Percentiles rank a stretch among this genome's conserved stretches.
These are phyloP conservation scores for Phytophthora melonis DNA, from an alignment of 352 stramenopile genomes.

Conservation along the genomic window DNA sequence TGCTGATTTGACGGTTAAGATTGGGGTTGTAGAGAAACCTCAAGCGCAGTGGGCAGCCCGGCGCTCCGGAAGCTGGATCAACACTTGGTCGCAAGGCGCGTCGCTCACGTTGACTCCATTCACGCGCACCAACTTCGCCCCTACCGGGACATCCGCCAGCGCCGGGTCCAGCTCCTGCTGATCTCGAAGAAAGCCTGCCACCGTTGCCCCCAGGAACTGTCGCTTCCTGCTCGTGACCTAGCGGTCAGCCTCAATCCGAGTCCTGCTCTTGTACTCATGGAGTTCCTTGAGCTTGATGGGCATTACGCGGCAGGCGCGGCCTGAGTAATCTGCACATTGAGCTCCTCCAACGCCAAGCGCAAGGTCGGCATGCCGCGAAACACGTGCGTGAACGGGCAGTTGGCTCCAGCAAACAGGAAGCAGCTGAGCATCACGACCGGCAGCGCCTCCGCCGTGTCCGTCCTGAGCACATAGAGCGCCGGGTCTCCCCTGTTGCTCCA, in stretches of 20 bases:
- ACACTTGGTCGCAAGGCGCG: conserved; percentile 70
- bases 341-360: conserved; percentile 73
- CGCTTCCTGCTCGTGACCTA: conserved; percentile 69
- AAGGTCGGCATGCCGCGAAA: conserved; percentile 78
- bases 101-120: conserved; percentile 74
- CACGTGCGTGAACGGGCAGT: conserved; percentile 74
- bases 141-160: conserved; percentile 67
- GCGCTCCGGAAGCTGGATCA: conserved; percentile 60
- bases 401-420: conserved; percentile 80
- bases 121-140: conserved; percentile 71
- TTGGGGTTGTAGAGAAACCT: conserved; percentile 75
- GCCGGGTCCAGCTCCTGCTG: conserved; percentile 63
- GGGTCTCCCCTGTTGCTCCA: conserved; percentile 35
- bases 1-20: conserved; percentile 41
- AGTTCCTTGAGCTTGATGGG: conserved; percentile 75
- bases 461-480: conserved; percentile 34
- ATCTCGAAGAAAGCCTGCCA: conserved; percentile 75
- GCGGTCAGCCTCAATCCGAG: conserved; percentile 70
- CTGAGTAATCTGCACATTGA: conserved; percentile 67
- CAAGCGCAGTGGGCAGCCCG: conserved; percentile 64
- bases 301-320: conserved; percentile 56
- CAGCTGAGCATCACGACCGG: conserved; percentile 67
- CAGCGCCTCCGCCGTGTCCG: conserved; percentile 49
- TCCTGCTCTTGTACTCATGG: conserved; percentile 56
- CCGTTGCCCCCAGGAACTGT: conserved; percentile 70